Conservation (phyloP, 768 basidiomycete species). For the Mycena vulgaris region DNA sequence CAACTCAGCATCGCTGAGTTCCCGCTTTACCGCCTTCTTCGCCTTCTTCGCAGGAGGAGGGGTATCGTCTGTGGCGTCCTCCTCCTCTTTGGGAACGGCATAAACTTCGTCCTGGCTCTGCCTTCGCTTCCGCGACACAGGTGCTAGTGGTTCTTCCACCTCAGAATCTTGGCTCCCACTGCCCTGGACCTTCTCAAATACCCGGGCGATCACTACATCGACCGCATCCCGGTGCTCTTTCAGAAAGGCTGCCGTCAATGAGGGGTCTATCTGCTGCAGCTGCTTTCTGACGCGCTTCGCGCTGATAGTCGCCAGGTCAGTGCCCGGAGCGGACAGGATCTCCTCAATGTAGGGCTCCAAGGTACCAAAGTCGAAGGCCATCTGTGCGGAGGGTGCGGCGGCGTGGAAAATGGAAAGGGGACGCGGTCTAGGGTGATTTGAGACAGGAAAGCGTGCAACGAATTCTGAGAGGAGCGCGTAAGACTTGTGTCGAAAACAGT, state of each 20-base stretch:
- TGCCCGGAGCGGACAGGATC: slow-evolving; percentile 84
- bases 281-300: slow-evolving; percentile 92
- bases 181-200: slow-evolving; percentile 71
- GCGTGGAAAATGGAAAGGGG: slow-evolving; percentile 26
- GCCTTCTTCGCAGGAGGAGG: slow-evolving; percentile 60
- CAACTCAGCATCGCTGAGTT: slow-evolving; percentile 77
- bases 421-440: background rate
- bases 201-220: slow-evolving; percentile 75
- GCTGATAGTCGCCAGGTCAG: slow-evolving; percentile 84
- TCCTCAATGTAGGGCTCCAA: slow-evolving; percentile 75
- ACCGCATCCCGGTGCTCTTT: slow-evolving; percentile 79
- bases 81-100: slow-evolving; percentile 48
- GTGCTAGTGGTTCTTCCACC: slow-evolving; percentile 42
- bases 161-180: slow-evolving; percentile 51
- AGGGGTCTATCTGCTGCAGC: slow-evolving; percentile 67
- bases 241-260: slow-evolving; percentile 71
- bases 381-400: slow-evolving; percentile 42
- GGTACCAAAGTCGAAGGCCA: slow-evolving; percentile 67
- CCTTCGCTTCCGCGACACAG: slow-evolving; percentile 55
- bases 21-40: slow-evolving; percentile 67
- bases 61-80: slow-evolving; percentile 51
- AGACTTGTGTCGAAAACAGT: background rate
- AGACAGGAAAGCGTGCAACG: background rate
- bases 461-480: background rate
- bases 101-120: slow-evolving; percentile 51